Base-by-base conservation (phyloP, 768 basidiomycete species). In the Amanita phalloides region DNA sequence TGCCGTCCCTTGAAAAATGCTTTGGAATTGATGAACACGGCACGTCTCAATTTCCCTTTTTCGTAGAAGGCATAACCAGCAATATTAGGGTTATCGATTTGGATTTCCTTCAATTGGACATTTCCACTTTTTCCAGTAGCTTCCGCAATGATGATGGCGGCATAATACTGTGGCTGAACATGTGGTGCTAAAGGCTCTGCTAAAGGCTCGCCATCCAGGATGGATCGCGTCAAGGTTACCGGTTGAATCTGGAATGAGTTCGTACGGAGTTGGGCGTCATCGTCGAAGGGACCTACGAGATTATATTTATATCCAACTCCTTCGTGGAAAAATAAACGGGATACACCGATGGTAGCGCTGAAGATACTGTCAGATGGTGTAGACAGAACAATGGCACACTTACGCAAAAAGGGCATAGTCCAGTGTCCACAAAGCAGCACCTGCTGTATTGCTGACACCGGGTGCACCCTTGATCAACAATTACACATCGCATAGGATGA, bases 291-390 rank as follows among this genome's bases (percentile, higher is more conserved):
- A 54, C 66, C 49, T 51, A 80, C 83, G 48, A 84, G 67, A 59
- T 77, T 81, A 58, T 85, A 86, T 64, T 86, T 86, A 66, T 72
- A 86, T 0, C 84, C 84, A 48, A 86, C 68, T 13, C 83, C 84
- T 51, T 79, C 70, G 58, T 86, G 82, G 69, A 82, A 83, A 65
- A 74, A 79, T 11, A 81, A 54, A 46, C 74, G 68, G 21, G 72
- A 70, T 25, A 81, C 74, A 3, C 78, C 78, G 9, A 81, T 62
- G 55, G 75, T 74, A 1, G 77, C 64, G n/a, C 70, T 72, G 47
- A 9, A 39, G 21, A 11, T 21, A n/a, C 10, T 21, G 30, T 45
- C 23, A 53, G 8, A 48, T 44, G 39, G 44, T 17, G 17, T 11
- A 30, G 11, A 11, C 37, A 33, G 37, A 36, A 20, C 36, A 28